These are phyloP conservation scores for Apiotrichum brassicae DNA, from an alignment of 1,284 basidiomycete genomes.

Conservation along the genomic window DNA sequence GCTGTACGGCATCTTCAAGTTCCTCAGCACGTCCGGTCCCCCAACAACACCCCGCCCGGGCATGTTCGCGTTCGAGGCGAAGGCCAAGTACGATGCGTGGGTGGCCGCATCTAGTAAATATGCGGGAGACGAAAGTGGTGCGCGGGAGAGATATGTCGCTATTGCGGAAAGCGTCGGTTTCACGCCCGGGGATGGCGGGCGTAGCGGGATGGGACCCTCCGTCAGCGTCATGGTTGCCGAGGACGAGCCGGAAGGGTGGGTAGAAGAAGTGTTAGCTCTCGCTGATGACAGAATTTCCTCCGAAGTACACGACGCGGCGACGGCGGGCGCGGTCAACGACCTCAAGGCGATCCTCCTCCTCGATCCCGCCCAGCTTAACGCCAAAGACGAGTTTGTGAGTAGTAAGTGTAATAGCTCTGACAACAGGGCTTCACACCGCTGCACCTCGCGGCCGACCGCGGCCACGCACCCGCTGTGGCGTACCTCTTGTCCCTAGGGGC, in stretches of 20 bases:
- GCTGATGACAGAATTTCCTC: too few species aligned
- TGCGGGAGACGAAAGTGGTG: constrained; percentile 35
- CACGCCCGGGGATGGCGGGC: constrained; percentile 32
- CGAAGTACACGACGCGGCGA: constrained; percentile 62
- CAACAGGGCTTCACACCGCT: constrained; percentile 73
- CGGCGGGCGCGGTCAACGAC: constrained; percentile 54
- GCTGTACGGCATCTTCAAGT: constrained; percentile 84
- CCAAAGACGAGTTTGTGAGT: constrained; percentile 60
- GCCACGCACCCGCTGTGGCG: constrained; percentile 56
- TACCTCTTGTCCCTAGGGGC: constrained; percentile 62
- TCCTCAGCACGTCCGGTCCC: constrained; percentile 50
- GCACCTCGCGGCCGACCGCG: constrained; percentile 78
- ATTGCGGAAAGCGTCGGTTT: constrained; percentile 66
- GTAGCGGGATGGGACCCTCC: constrained; percentile 49
- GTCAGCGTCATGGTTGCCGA: constrained; percentile 58
- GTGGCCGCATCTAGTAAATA: constrained; percentile 54
- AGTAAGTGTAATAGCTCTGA: background rate
- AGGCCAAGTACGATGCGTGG: constrained; percentile 89
- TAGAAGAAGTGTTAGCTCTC: too few species aligned
- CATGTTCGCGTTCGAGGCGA: constrained; percentile 68
- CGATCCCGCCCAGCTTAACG: constrained; percentile 49
- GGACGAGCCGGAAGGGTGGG: constrained; percentile 18
- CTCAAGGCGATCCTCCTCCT: constrained; percentile 51
- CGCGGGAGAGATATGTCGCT: constrained; percentile 57
- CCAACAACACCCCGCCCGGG: constrained; percentile 62